A percentile compares a stretch with the other conserved stretches of the same genome.
Evolutionary conservation across 2,329 filamentous ascomycete species (phyloP).

Genomic region (Phaeophleospora eucalypticola): DNA sequence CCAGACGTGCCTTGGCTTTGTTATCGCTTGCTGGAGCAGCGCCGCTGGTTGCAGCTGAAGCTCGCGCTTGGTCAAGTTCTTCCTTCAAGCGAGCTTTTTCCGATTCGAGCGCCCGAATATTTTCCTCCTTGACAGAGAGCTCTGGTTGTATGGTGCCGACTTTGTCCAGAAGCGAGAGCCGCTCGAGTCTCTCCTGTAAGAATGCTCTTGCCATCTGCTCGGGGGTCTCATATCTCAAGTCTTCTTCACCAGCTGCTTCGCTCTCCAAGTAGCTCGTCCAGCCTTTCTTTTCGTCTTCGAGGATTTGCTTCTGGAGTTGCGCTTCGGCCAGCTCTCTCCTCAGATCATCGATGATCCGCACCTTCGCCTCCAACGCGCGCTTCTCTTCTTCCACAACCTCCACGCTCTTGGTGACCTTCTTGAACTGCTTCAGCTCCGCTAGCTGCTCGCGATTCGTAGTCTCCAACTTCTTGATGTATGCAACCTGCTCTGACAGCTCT

Average conservation of each 20-base stretch:
- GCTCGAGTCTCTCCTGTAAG: slow-evolving; percentile 75
- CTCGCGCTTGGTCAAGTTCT: slow-evolving; percentile 68
- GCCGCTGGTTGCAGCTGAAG: slow-evolving; percentile 16
- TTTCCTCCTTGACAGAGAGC: slow-evolving; percentile 69
- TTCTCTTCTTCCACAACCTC: slow-evolving; percentile 96
- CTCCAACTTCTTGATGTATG: slow-evolving; percentile 84
- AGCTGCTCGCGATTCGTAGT: slow-evolving; percentile 73
- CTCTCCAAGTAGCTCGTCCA: slow-evolving; percentile 84
- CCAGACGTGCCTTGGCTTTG: slow-evolving; percentile 68
- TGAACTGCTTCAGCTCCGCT: slow-evolving; percentile 73
- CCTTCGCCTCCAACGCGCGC: slow-evolving; percentile 68
- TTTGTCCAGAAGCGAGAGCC: slow-evolving; percentile 72
- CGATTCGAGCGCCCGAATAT: slow-evolving; percentile 66
- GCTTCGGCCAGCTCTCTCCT: slow-evolving; percentile 75
- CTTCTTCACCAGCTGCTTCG: slow-evolving; percentile 56
- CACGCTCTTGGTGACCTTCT: slow-evolving; percentile 78
- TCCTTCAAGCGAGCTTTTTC: slow-evolving; percentile 62
- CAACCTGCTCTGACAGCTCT: slow-evolving; percentile 85
- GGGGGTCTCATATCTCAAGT: slow-evolving; percentile 76
- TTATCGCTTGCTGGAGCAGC: slow-evolving; percentile 40
- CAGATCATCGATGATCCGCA: slow-evolving; percentile 69
- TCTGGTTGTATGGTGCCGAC: slow-evolving; percentile 77
- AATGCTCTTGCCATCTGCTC: slow-evolving; percentile 82
- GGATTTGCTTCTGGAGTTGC: slow-evolving; percentile 73
- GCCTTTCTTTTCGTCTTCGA: slow-evolving; percentile 81